A percentile compares a stretch with the other conserved stretches of the same genome.
These are phyloP conservation scores for Leersia perrieri DNA, from an alignment of 176 grass and related monocot genomes.

Conservation along the genomic window DNA sequence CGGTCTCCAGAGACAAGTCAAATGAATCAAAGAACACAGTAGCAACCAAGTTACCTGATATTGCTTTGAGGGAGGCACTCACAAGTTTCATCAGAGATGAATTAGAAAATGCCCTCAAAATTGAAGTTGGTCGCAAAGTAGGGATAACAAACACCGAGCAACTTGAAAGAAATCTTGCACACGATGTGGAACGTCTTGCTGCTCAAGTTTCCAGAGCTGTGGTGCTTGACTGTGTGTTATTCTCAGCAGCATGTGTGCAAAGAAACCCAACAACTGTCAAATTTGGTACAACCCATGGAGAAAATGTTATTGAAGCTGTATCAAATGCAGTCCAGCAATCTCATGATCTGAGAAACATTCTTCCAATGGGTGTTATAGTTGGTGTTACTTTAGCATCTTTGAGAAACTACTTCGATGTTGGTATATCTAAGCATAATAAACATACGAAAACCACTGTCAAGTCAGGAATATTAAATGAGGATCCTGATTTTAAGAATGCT, in stretches of 20 bases:
- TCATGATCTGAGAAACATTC: conserved; percentile 60
- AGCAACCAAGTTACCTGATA: conserved; percentile 32
- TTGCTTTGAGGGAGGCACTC: conserved; percentile 49
- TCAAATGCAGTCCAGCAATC: conserved; percentile 61
- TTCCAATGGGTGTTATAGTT: conserved; percentile 84
- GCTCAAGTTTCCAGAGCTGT: conserved; percentile 51
- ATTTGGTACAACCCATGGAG: conserved; percentile 56
- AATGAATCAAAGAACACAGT: conserved; percentile 28
- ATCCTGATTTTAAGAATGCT: conserved; percentile 30
- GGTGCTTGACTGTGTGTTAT: conserved; percentile 59
- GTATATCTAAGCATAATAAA: conserved; percentile 42
- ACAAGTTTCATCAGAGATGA: conserved; percentile 52
- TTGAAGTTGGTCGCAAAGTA: conserved; percentile 76
- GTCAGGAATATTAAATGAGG: conserved; percentile 28
- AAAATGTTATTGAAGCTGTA: conserved; percentile 60
- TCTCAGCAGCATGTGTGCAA: conserved; percentile 41
- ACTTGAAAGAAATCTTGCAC: conserved; percentile 49
- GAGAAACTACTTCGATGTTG: conserved; percentile 68
- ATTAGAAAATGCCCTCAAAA: conserved; percentile 64
- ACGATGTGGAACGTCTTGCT: conserved; percentile 63
- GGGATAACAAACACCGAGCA: conserved; percentile 46
- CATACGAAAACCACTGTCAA: conserved; percentile 36
- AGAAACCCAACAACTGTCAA: conserved; percentile 45
- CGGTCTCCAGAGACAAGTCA: conserved; percentile 11
- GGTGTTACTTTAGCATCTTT: conserved; percentile 79